A percentile compares a stretch with the other conserved stretches of the same genome.
These are phyloP conservation scores for Plasmodium reichenowi DNA, from an alignment of 169 alveolate genomes.

Conservation along the genomic window DNA sequence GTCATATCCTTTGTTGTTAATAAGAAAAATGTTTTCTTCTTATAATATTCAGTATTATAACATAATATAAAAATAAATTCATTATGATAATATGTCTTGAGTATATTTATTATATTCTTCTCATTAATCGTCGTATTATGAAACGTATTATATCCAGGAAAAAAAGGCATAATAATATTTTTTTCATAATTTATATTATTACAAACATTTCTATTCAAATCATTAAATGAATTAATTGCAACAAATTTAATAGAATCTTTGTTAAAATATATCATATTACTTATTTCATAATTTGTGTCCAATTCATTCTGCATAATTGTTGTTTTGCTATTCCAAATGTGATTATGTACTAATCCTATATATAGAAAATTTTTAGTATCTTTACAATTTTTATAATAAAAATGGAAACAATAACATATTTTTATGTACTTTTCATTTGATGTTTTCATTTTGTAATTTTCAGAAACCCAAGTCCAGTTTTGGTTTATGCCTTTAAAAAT, in stretches of 20 bases:
- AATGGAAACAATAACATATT: slow-evolving; percentile 67
- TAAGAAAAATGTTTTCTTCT: slow-evolving; percentile 17
- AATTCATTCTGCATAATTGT: neutral
- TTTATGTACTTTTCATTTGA: slow-evolving; percentile 24
- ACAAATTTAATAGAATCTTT: slow-evolving; percentile 55
- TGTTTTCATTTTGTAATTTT: slow-evolving; percentile 44
- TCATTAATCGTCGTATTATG: neutral
- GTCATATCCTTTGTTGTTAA: slow-evolving; percentile 23
- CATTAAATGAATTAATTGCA: slow-evolving; percentile 36
- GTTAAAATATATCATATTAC: slow-evolving; percentile 20
- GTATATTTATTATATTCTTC: slow-evolving; percentile 17
- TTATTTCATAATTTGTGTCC: slow-evolving; percentile 12
- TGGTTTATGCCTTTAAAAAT: slow-evolving; percentile 43
- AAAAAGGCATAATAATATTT: slow-evolving; percentile 22
- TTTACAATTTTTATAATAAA: slow-evolving; percentile 30
- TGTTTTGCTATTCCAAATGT: slow-evolving; percentile 2
- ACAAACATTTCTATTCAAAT: slow-evolving; percentile 35
- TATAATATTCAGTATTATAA: slow-evolving; percentile 20
- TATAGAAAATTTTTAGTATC: slow-evolving; percentile 27
- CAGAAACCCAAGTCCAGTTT: slow-evolving; percentile 49
- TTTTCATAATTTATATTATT: slow-evolving; percentile 8
- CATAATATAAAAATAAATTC: slow-evolving; percentile 50
- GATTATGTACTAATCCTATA: slow-evolving; percentile 45
- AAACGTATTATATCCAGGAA: slow-evolving; percentile 4
- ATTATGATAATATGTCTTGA: slow-evolving; percentile 29